These are phyloP conservation scores for Haplosporangium sp. DNA, from an alignment of 371 early-diverging fungal species.

Conservation along the genomic window DNA sequence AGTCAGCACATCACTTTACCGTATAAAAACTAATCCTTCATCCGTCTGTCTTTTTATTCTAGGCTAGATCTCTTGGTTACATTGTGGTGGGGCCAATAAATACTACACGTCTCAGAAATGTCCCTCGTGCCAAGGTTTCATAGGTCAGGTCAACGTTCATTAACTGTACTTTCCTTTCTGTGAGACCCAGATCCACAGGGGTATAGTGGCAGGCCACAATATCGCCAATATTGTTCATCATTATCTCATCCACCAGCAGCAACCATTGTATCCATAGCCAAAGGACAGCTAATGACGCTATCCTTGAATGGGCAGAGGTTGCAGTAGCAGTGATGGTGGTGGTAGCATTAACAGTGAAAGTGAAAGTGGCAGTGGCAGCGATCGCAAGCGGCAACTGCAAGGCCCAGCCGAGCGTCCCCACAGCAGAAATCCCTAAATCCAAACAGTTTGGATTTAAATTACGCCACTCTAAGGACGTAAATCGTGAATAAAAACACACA, in stretches of 20 bases:
- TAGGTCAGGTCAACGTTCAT: background rate
- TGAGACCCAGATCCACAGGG: background rate
- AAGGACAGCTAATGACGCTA: background rate
- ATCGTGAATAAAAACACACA: too few relatives aligned
- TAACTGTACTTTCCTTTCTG: background rate
- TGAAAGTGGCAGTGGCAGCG: background rate
- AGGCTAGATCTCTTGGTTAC: background rate
- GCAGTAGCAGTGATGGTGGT: background rate
- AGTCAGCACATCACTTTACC: too few relatives aligned
- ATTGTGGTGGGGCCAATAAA: background rate
- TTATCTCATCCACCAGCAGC: background rate
- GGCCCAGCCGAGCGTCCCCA: too few relatives aligned
- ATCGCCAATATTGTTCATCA: background rate
- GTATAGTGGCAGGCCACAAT: background rate
- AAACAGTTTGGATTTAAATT: too few relatives aligned
- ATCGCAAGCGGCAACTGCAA: background rate
- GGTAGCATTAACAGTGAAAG: background rate
- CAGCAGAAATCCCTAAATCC: too few relatives aligned
- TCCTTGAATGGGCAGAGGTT: background rate
- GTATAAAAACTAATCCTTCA: too few relatives aligned
- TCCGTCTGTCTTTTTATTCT: background rate
- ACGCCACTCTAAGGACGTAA: too few relatives aligned
- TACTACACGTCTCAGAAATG: slow-evolving; percentile 9
- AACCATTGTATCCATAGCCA: background rate
- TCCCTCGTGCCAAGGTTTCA: slow-evolving; percentile 1